Evolutionary conservation across 2,329 filamentous ascomycete genomes (phyloP).

Genomic region (Ilyonectria destructans): DNA sequence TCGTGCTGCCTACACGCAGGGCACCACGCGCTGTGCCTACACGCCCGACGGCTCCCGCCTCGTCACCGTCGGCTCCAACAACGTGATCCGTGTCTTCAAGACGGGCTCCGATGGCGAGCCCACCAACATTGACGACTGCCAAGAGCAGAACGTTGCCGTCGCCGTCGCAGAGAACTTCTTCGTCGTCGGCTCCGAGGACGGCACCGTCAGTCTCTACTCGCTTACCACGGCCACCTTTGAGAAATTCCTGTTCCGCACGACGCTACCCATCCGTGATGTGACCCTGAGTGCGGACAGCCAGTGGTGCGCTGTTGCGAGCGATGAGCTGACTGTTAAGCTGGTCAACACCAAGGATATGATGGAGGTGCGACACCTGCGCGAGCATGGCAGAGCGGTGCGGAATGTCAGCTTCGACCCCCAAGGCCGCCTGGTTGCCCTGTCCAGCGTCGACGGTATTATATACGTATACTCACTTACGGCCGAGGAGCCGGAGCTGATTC

Average conservation of each 20-base stretch:
- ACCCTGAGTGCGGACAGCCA: constrained; percentile 85
- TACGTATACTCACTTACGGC: constrained; percentile 90
- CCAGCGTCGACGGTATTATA: constrained; percentile 89
- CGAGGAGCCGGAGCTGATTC: constrained; percentile 85
- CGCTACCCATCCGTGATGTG: constrained; percentile 90
- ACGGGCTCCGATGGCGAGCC: constrained; percentile 95
- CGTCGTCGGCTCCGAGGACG: constrained; percentile 92
- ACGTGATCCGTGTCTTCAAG: constrained; percentile 92
- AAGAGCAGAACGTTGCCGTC: constrained; percentile 87
- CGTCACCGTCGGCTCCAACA: constrained; percentile 94
- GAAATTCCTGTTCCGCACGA: constrained; percentile 85
- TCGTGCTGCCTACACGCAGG: constrained; percentile 85
- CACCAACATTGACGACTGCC: constrained; percentile 90
- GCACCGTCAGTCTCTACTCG: constrained; percentile 96
- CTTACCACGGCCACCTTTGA: constrained; percentile 83
- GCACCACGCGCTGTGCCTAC: constrained; percentile 89
- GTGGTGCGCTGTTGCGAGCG: constrained; percentile 97
- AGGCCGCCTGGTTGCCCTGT: constrained; percentile 82
- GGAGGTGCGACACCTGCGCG: constrained; percentile 83
- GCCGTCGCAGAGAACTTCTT: constrained; percentile 86
- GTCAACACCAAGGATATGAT: constrained; percentile 87
- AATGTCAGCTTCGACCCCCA: constrained; percentile 91
- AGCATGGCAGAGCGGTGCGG: constrained; percentile 90
- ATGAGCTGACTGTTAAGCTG: constrained; percentile 92
- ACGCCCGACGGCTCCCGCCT: constrained; percentile 90